Conservation (phyloP, 2,329 filamentous ascomycete genomes). For the Aureobasidium leucospermi region DNA sequence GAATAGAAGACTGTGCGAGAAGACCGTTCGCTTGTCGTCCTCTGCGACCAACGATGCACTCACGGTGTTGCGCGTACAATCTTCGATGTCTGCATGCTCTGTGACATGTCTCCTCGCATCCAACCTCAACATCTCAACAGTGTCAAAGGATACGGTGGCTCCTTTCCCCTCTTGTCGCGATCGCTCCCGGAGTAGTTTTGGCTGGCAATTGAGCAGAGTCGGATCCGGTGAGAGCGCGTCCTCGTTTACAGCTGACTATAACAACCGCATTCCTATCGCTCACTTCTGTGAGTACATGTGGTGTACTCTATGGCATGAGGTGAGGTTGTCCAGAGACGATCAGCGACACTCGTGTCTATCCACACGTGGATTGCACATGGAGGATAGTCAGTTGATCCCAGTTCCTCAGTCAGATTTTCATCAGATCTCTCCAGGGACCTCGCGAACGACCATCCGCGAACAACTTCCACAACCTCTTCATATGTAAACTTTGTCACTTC, state of each 20-base stretch:
- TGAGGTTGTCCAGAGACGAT: conserved; percentile 1
- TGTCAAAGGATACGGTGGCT: no score
- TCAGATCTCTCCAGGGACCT: neutral
- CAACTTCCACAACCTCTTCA: no score
- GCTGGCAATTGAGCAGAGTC: no score
- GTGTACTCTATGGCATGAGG: neutral
- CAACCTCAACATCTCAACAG: no score
- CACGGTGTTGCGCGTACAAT: neutral
- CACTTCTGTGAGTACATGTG: neutral
- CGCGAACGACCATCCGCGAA: no score
- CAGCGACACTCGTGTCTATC: neutral
- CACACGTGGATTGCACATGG: conserved; percentile 6
- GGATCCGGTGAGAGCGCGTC: no score
- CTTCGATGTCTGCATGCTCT: neutral
- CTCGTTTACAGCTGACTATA: no score
- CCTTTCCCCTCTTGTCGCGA: no score
- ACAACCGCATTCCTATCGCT: no score
- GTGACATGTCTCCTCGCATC: no score
- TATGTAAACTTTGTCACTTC: no score
- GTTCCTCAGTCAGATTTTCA: neutral
- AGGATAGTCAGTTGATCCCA: conserved; percentile 6
- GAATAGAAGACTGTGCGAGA: neutral
- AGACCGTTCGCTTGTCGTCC: neutral
- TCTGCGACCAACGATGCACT: neutral
- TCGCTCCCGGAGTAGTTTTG: no score